Evolutionary conservation across 192 early-diverging fungal genomes (phyloP).

Genomic region (Entomortierella lignicola): DNA sequence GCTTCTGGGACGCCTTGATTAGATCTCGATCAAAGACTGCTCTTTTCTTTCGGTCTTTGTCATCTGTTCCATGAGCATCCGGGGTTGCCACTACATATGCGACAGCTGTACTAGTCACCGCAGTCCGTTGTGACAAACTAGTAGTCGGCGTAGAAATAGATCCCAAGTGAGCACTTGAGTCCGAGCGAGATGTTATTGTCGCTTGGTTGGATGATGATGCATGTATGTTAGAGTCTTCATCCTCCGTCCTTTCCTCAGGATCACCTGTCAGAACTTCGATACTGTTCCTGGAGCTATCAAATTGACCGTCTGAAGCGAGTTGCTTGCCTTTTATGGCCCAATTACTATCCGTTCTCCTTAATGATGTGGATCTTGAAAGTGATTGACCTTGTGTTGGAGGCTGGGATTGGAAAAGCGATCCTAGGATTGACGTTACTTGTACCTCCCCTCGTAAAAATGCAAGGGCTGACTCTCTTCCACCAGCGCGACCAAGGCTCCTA

Average conservation of each 20-base stretch:
- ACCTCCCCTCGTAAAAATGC: slow-evolving; percentile 36
- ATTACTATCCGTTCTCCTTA: neutral
- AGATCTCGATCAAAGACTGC: slow-evolving; percentile 44
- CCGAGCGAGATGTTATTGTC: neutral
- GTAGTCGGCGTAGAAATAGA: slow-evolving; percentile 7
- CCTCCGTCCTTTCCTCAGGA: neutral
- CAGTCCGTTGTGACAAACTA: slow-evolving; percentile 18
- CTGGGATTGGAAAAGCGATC: slow-evolving; percentile 25
- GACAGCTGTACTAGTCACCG: slow-evolving; percentile 33
- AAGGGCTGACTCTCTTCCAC: slow-evolving; percentile 31
- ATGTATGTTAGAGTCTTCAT: neutral
- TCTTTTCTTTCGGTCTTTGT: slow-evolving; percentile 12
- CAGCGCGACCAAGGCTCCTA: slow-evolving; percentile 24
- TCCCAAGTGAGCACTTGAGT: neutral
- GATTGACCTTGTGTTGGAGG: neutral
- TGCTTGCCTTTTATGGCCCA: neutral
- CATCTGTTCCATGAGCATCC: slow-evolving; percentile 3
- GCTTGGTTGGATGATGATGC: neutral
- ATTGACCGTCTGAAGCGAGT: neutral
- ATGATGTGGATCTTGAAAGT: neutral
- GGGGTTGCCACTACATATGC: slow-evolving; percentile 48
- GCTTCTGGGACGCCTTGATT: slow-evolving; percentile 43
- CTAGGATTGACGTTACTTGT: slow-evolving; percentile 24
- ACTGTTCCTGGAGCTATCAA: neutral
- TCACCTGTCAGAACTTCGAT: neutral